These are phyloP conservation scores for Ustilaginoidea virens DNA, from an alignment of 2,329 filamentous ascomycete species.

Conservation along the genomic window DNA sequence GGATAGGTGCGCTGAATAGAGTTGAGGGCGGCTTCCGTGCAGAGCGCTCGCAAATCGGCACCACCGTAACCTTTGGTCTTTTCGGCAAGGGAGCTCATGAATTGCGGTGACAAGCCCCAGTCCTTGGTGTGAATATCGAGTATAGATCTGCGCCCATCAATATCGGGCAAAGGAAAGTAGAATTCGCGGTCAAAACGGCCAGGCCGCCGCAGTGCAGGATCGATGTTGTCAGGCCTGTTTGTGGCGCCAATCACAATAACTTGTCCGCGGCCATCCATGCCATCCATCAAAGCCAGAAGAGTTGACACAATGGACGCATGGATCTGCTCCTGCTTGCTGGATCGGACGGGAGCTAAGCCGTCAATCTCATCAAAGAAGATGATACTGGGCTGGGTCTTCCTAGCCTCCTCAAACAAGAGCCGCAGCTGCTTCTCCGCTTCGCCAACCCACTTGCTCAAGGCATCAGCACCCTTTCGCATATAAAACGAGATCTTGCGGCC, in stretches of 20 bases:
- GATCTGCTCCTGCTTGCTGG: slow-evolving; percentile 97
- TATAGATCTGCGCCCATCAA: slow-evolving; percentile 67
- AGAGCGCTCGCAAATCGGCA: slow-evolving; percentile 84
- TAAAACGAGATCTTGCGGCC: slow-evolving; percentile 96
- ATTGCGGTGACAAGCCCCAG: slow-evolving; percentile 67
- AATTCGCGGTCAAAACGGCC: slow-evolving; percentile 96
- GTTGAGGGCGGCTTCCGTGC: slow-evolving; percentile 90
- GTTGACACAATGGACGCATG: slow-evolving; percentile 96
- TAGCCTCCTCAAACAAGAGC: slow-evolving; percentile 85
- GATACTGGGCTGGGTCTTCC: slow-evolving; percentile 92
- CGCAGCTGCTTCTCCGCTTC: slow-evolving; percentile 93
- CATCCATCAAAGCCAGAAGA: slow-evolving; percentile 86
- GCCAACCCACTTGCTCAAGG: slow-evolving; percentile 96
- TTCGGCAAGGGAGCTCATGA: slow-evolving; percentile 73
- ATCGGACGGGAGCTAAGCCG: slow-evolving; percentile 85
- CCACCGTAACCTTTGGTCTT: slow-evolving; percentile 93
- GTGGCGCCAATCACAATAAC: slow-evolving; percentile 99
- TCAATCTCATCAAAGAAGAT: slow-evolving; percentile 99
- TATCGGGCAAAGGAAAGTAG: slow-evolving; percentile 85
- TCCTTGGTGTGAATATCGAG: slow-evolving; percentile 90
- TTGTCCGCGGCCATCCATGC: slow-evolving; percentile 95
- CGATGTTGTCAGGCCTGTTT: slow-evolving; percentile 90
- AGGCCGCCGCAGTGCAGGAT: slow-evolving; percentile 84
- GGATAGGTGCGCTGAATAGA: slow-evolving; percentile 91
- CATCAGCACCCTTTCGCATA: slow-evolving; percentile 97